phyloP scores from a whole-genome alignment of 2,329 filamentous ascomycete species.

The Hypoxylon sp. region DNA sequence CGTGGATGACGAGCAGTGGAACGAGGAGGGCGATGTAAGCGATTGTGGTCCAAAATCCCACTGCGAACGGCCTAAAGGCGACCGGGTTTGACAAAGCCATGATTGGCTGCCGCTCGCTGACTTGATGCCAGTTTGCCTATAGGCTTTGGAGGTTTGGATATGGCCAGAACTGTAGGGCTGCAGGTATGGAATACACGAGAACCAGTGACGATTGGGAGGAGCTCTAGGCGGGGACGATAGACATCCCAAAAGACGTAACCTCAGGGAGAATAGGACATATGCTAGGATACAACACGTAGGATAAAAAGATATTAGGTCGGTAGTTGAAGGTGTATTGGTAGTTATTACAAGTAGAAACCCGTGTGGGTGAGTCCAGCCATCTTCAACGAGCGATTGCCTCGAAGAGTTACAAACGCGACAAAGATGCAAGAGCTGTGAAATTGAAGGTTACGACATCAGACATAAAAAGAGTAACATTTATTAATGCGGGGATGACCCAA shows the following conservation, averaged over 20 bases:
- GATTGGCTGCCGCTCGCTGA: constrained; percentile 29
- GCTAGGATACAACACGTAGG: constrained; percentile 7
- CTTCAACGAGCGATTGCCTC: constrained; percentile 21
- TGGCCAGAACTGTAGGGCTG: constrained; percentile 26
- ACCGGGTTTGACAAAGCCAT: constrained; percentile 65
- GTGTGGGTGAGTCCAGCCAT: constrained; percentile 3
- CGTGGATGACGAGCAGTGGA: constrained; percentile 78
- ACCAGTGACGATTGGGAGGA: constrained; percentile 35
- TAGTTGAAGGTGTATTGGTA: neutral
- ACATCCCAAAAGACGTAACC: constrained; percentile 29
- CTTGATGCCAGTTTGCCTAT: constrained; percentile 13
- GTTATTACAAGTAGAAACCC: neutral
- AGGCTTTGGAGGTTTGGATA: constrained; percentile 23
- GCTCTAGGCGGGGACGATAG: constrained; percentile 44
- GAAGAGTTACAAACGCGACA: neutral
- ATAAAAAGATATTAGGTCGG: constrained; percentile 9
- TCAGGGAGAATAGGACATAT: constrained; percentile 26
- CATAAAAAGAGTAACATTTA: constrained; percentile 4
- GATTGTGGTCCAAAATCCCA: constrained; percentile 81
- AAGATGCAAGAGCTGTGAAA: neutral
- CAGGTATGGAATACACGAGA: constrained; percentile 25
- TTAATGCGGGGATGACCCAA: constrained; percentile 40
- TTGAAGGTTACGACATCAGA: constrained; percentile 16
- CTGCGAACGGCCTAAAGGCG: constrained; percentile 82
- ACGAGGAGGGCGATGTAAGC: constrained; percentile 84